Base-by-base conservation (phyloP, 1,139 yeast genomes). In the Hemisphaericaspora lyxosophila region DNA sequence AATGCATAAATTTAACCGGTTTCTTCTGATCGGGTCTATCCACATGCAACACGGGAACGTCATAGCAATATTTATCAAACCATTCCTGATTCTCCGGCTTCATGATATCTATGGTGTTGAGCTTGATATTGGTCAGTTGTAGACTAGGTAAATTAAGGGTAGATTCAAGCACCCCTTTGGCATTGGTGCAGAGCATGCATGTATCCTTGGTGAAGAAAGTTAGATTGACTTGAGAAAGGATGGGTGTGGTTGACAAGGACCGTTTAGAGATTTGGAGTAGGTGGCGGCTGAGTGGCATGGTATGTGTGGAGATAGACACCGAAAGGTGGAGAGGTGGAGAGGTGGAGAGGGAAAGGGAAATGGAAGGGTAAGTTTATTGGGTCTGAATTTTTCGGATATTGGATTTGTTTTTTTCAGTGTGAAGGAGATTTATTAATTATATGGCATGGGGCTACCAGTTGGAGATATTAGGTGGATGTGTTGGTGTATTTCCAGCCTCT, bases 31-130 rank as follows among this genome's bases (percentile, higher is more conserved):
- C 68, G 3, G 63, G 63, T 42, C 79, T 59, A 47, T 80, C 83
- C 13, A 87, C 69, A 54, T 89, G 96, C 28, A 88, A 60, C 0
- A 90, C 97, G 0, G 97, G 97, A 2, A 89, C 90, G 55, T 90
- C 97, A 59, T 81, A 88, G 47, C 95, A 85, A 53, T 89, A 90
- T 44, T 72, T 70, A 44, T 87, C 94, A 70, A 81, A 85, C 89
- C 94, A 87, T 36, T 74, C 67, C 38, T 75, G 64, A 58, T 89
- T 83, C 36, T 75, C 77, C 0, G 85, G 82, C 33, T 73, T 67
- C 57, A 81, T 77, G 30, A 90, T 89, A 55, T 90, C 94, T 6
- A 86, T 67, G 18, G 72, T 69, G 9, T 63, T 57, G 41, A 79
- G 57, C 8, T 67, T 55, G 7, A 79, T 51, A 34, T 57, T 54